Evolutionary conservation across 1,139 yeast genomes (phyloP).

Genomic region (Yamadazyma atmosphaerica): DNA sequence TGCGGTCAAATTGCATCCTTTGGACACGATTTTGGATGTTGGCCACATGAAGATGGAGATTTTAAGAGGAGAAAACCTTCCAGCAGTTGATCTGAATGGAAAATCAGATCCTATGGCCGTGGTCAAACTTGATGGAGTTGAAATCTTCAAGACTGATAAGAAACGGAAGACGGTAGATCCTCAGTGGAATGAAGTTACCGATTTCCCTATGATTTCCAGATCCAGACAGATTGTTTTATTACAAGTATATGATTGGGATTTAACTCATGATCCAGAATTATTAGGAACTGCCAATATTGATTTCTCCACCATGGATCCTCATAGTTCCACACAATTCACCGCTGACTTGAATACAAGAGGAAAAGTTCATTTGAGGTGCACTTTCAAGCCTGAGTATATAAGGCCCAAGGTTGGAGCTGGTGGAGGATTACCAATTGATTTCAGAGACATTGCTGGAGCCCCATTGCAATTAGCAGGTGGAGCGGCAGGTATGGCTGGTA

Average conservation of each 20-base stretch:
- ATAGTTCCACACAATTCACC: conserved; percentile 43
- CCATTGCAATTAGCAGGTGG: conserved; percentile 50
- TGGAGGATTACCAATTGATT: conserved; percentile 41
- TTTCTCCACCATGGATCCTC: conserved; percentile 48
- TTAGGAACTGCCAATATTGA: conserved; percentile 56
- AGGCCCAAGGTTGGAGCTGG: conserved; percentile 54
- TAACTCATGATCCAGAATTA: conserved; percentile 64
- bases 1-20: conserved; percentile 49
- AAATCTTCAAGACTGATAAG: conserved; percentile 56
- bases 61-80: conserved; percentile 52
- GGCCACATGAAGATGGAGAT: conserved; percentile 60
- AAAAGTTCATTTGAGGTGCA: conserved; percentile 47
- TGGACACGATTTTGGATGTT: conserved; percentile 67
- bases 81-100: conserved; percentile 68
- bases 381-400: conserved; percentile 65
- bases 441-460: conserved; percentile 43
- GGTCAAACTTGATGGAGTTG: conserved; percentile 53
- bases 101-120: conserved; percentile 69
- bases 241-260: conserved; percentile 73
- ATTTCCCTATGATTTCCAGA: conserved; percentile 64
- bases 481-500: conserved; percentile 40
- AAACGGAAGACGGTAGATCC: conserved; percentile 70
- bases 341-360: conserved; percentile 65
- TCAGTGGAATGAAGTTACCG: conserved; percentile 62
- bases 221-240: conserved; percentile 50